These are phyloP conservation scores for Lachnellula cervina DNA, from an alignment of 2,329 filamentous ascomycete species.

Conservation along the genomic window DNA sequence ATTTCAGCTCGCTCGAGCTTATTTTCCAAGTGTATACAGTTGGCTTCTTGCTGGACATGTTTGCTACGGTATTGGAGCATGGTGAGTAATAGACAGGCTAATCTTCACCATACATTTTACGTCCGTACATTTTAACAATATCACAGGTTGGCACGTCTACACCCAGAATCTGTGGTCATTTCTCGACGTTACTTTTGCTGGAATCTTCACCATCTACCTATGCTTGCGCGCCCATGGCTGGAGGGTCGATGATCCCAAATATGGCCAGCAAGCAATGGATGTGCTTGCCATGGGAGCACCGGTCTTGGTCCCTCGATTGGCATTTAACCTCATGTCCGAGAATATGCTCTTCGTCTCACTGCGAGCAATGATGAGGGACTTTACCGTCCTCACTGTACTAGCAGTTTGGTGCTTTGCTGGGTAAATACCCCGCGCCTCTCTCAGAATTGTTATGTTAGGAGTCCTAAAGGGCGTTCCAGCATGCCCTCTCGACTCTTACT, in stretches of 20 bases:
- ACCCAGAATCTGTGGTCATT: slow-evolving; percentile 89
- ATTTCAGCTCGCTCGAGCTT: slow-evolving; percentile 54
- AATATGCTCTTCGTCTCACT: slow-evolving; percentile 80
- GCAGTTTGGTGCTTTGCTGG: slow-evolving; percentile 77
- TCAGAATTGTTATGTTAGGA: too few relatives aligned
- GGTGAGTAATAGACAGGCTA: slow-evolving; percentile 32
- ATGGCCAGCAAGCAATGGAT: slow-evolving; percentile 65
- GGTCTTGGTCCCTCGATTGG: slow-evolving; percentile 70
- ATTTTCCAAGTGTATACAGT: slow-evolving; percentile 68
- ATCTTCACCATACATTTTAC: slow-evolving; percentile 46
- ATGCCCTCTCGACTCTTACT: too few relatives aligned
- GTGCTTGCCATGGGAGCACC: slow-evolving; percentile 76
- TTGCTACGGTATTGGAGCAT: slow-evolving; percentile 22
- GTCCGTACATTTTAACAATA: slow-evolving; percentile 46
- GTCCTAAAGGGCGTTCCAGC: too few relatives aligned
- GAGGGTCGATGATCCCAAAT: slow-evolving; percentile 41
- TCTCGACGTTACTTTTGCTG: slow-evolving; percentile 72
- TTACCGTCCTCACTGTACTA: slow-evolving; percentile 69
- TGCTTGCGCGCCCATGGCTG: slow-evolving; percentile 62
- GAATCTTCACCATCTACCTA: slow-evolving; percentile 66
- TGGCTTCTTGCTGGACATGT: slow-evolving; percentile 53
- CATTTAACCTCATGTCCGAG: slow-evolving; percentile 78
- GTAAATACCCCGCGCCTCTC: too few relatives aligned
- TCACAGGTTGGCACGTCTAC: slow-evolving; percentile 63
- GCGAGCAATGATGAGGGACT: slow-evolving; percentile 80